Base-by-base conservation (phyloP, 2,329 filamentous ascomycete species). In the Arthroderma sp. region DNA sequence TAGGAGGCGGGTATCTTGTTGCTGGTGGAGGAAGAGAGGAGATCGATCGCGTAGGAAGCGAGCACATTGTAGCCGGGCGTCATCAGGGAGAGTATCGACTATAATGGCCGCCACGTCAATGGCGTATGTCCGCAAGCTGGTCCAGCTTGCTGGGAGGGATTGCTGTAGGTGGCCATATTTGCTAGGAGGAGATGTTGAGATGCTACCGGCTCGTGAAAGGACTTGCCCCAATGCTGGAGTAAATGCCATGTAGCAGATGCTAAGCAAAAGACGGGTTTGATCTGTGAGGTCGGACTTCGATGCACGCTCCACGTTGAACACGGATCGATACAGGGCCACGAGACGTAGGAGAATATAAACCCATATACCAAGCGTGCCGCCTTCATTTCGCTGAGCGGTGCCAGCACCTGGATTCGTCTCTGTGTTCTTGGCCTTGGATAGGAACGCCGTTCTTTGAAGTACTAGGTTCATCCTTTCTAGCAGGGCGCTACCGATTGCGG, bases 101-200 rank as follows among this genome's bases (percentile, higher is more conserved):
- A 77, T 65, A 9, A 71, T 70, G 8, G 73, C 70, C 9, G 74
- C 73, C 13, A 76, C 72, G 58, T 77, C 75, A 13, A 76, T 64
- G 11, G 73, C 69, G 41, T 75, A 70, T 5, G 70, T 70, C 58
- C 72, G 71, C 13, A 73, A 62, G 37, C 68, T 62, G 4, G 68
- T 68, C 7, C 67, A 69, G 19, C 67, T 66, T 25, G 66, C 68
- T 13, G 67, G 65, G 9, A 63, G 63, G 51, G 63, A 19, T 39
- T 15, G 53, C 51, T 58, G 19, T 37, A 57, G 52, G 23, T 47
- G 57, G 9, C 63, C 9, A 63, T 61, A 51, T 65, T 63, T 25
- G 59, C 53, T 21, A 60, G 60, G n/a, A 60, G 59, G 6, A 63
- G 59, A 21, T 62, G 66, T 21, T 66, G 66, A 53, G 67, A 69